phyloP scores from a whole-genome alignment of 768 basidiomycete genomes.

The Candolleomyces aberdarensis region DNA sequence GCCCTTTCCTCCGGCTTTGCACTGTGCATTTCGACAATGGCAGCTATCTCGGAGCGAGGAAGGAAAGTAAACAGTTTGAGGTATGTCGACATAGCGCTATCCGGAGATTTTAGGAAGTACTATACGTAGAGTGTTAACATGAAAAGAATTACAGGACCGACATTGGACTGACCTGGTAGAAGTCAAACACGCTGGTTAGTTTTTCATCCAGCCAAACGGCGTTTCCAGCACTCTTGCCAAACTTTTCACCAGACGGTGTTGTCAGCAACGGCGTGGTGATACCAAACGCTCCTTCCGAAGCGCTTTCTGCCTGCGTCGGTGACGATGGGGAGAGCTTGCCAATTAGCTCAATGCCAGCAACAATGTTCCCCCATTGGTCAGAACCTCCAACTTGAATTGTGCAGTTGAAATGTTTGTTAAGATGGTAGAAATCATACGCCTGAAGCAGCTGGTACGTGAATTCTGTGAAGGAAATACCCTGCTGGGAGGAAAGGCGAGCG shows the following conservation, averaged over 20 bases:
- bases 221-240: constrained; percentile 96
- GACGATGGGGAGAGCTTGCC: constrained; percentile 40
- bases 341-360: constrained; percentile 91
- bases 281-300: constrained; percentile 54
- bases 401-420: constrained; percentile 65
- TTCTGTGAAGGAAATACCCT: constrained; percentile 97
- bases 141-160: background rate
- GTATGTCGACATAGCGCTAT: constrained; percentile 77
- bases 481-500: constrained; percentile 69
- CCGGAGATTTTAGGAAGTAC: constrained; percentile 87
- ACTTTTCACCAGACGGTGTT: constrained; percentile 87
- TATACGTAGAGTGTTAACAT: constrained; percentile 26
- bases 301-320: background rate
- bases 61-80: constrained; percentile 83
- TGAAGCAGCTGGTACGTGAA: constrained; percentile 97
- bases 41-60: constrained; percentile 51
- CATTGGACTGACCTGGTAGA: constrained; percentile 72
- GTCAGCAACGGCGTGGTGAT: constrained; percentile 94
- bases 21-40: constrained; percentile 54
- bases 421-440: constrained; percentile 88
- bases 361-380: constrained; percentile 98
- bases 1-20: constrained; percentile 49
- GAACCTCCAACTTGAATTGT: constrained; percentile 92
- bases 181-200: constrained; percentile 85
- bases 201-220: constrained; percentile 84